These are phyloP conservation scores for Saccharomycopsis sp. DNA, from an alignment of 805 yeast genomes.

Conservation along the genomic window DNA sequence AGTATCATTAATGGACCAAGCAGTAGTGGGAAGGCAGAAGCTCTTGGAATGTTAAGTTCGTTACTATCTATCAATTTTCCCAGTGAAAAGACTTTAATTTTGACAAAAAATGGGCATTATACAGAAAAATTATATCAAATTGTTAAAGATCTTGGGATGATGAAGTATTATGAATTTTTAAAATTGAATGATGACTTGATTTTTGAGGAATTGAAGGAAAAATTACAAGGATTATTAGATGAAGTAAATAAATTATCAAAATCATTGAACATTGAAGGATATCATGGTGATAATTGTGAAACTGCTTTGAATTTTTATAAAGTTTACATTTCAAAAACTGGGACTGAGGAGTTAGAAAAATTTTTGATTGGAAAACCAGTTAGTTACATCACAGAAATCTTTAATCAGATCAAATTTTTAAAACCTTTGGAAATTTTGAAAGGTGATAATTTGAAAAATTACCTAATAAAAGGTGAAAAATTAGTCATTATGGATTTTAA, in stretches of 20 bases:
- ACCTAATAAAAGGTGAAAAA: not conserved
- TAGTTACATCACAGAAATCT: not conserved
- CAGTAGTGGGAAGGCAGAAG: constrained; percentile 27
- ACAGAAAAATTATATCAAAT: too few relatives aligned
- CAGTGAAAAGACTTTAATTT: constrained; percentile 23
- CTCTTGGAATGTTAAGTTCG: constrained; percentile 22
- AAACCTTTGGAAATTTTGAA: not conserved
- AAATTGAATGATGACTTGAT: not conserved
- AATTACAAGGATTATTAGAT: constrained; percentile 22
- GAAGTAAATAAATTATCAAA: constrained; percentile 25
- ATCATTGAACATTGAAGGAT: constrained; percentile 25
- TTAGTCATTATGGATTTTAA: not conserved
- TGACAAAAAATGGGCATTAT: too few relatives aligned
- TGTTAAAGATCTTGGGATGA: too few relatives aligned
- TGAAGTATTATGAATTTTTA: too few relatives aligned
- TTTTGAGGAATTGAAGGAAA: not conserved
- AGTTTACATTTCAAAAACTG: constrained; percentile 18
- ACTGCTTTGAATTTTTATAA: constrained; percentile 26
- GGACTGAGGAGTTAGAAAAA: not conserved
- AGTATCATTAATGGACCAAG: constrained; percentile 20
- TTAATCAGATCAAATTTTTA: not conserved
- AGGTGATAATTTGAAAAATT: not conserved
- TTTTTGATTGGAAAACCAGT: constrained; percentile 8
- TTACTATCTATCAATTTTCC: constrained; percentile 22
- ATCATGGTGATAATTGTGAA: constrained; percentile 27